Percentiles rank a stretch among this genome's conserved stretches.
phyloP scores from a whole-genome alignment of 1,284 basidiomycete species.

The Microbotryum saponariae region DNA sequence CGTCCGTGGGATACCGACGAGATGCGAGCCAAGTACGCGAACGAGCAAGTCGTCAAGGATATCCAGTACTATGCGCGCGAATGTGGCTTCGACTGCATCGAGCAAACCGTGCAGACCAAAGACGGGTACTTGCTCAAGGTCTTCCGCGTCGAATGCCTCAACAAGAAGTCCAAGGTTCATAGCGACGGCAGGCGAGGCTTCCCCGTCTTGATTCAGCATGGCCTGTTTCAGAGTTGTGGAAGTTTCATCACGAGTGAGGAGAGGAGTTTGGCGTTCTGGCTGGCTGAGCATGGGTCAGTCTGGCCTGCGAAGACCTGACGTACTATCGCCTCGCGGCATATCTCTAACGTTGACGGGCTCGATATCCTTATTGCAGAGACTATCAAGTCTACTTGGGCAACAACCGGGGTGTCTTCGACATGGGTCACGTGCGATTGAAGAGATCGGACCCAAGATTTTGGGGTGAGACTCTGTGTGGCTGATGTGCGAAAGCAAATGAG shows the following conservation, averaged over 20 bases:
- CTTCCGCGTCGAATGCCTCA: conserved; percentile 49
- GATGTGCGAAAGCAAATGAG: not conserved
- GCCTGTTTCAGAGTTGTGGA: conserved; percentile 56
- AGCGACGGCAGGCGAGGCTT: conserved; percentile 49
- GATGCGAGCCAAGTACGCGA: conserved; percentile 45
- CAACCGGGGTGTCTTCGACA: conserved; percentile 54
- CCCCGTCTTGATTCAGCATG: conserved; percentile 56
- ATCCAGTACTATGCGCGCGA: conserved; percentile 52
- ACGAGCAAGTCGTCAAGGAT: conserved; percentile 50
- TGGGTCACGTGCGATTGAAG: conserved; percentile 51
- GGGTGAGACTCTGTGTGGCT: conserved; percentile 41
- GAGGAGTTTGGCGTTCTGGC: conserved; percentile 55
- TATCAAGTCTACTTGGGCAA: conserved; percentile 59
- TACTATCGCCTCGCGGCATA: not conserved
- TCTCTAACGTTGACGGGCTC: not conserved
- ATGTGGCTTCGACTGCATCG: conserved; percentile 52
- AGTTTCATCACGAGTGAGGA: conserved; percentile 58
- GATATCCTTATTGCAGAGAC: conserved; percentile 33
- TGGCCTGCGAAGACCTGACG: no score
- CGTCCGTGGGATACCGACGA: conserved; percentile 48
- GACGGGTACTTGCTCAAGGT: conserved; percentile 53
- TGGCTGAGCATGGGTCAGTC: conserved; percentile 48
- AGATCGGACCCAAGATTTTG: conserved; percentile 54
- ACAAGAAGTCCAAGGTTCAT: conserved; percentile 39
- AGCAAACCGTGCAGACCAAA: conserved; percentile 53